Evolutionary conservation across 1,139 yeast species (phyloP).

Genomic region (Scheffersomyces parashehatae): DNA sequence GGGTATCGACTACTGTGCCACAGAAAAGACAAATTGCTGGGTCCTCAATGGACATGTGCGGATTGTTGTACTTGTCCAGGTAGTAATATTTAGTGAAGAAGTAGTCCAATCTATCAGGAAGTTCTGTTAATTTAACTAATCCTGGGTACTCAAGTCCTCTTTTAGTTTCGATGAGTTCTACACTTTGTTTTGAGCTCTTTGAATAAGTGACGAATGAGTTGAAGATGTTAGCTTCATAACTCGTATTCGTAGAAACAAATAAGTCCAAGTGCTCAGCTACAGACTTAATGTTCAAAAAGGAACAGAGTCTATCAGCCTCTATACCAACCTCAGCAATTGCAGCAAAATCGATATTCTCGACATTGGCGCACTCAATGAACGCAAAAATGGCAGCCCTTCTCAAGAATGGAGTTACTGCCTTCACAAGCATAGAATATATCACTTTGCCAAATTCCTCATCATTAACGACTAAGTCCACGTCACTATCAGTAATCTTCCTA

Average conservation of each 20-base stretch:
- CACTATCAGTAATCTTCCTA: constrained; percentile 9
- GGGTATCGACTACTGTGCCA: constrained; percentile 68
- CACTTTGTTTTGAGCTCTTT: constrained; percentile 4
- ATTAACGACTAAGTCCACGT: constrained; percentile 8
- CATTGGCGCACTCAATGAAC: constrained; percentile 57
- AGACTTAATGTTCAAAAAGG: constrained; percentile 53
- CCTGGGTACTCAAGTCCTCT: constrained; percentile 65
- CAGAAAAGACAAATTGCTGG: constrained; percentile 90
- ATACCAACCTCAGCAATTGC: constrained; percentile 24
- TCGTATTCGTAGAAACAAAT: constrained; percentile 7
- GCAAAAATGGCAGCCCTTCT: constrained; percentile 66
- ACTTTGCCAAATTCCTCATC: constrained; percentile 32
- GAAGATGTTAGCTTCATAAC: constrained; percentile 19
- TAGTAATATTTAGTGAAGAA: constrained; percentile 65
- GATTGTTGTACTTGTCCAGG: constrained; percentile 42
- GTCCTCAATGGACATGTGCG: constrained; percentile 53
- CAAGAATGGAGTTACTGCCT: constrained; percentile 64
- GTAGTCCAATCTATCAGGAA: constrained; percentile 70
- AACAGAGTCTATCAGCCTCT: constrained; percentile 62
- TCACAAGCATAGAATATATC: constrained; percentile 56
- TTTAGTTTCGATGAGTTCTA: constrained; percentile 8
- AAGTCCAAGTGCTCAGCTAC: constrained; percentile 10
- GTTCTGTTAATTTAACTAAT: constrained; percentile 51
- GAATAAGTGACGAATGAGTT: constrained; percentile 17
- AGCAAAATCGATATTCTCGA: constrained; percentile 33